These are phyloP conservation scores for Pyrenula massariospora DNA, from an alignment of 495 filamentous ascomycete genomes.

Conservation along the genomic window DNA sequence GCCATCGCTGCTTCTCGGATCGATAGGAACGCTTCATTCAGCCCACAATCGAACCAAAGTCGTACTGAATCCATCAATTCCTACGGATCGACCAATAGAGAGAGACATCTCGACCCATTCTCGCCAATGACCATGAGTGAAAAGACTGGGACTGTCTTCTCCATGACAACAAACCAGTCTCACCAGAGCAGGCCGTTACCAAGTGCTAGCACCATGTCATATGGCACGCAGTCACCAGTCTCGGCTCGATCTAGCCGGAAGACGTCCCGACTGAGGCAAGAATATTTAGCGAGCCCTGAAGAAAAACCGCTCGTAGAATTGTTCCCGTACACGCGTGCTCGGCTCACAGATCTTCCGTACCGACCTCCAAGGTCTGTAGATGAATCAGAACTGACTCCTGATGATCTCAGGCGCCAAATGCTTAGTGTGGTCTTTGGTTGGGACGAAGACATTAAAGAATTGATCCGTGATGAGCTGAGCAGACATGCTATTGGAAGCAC, in stretches of 20 bases:
- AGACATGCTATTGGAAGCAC: slow-evolving; percentile 62
- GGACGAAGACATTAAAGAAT: slow-evolving; percentile 70
- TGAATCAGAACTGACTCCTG: slow-evolving; percentile 56
- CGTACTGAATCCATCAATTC: slow-evolving; percentile 50
- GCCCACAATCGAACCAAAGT: slow-evolving; percentile 53
- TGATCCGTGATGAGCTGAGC: slow-evolving; percentile 76
- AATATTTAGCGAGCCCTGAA: slow-evolving; percentile 57
- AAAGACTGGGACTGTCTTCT: slow-evolving; percentile 12
- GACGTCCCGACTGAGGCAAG: slow-evolving; percentile 67
- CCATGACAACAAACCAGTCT: slow-evolving; percentile 16
- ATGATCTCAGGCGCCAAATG: slow-evolving; percentile 86
- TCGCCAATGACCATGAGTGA: neutral
- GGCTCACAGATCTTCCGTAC: slow-evolving; percentile 71
- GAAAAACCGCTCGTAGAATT: slow-evolving; percentile 45
- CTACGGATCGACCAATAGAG: neutral
- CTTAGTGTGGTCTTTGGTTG: slow-evolving; percentile 90
- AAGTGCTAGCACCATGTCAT: slow-evolving; percentile 21
- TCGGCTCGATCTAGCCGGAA: slow-evolving; percentile 50
- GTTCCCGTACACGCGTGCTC: slow-evolving; percentile 57
- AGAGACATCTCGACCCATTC: neutral
- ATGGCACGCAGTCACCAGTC: slow-evolving; percentile 48
- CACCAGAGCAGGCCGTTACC: slow-evolving; percentile 23
- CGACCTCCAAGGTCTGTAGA: slow-evolving; percentile 34
- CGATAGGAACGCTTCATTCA: slow-evolving; percentile 45
- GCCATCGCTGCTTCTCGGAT: slow-evolving; percentile 31